Percentiles rank a stretch among this genome's conserved stretches.
These are phyloP conservation scores for Spencermartinsiella europaea DNA, from an alignment of 805 yeast species.

Conservation along the genomic window DNA sequence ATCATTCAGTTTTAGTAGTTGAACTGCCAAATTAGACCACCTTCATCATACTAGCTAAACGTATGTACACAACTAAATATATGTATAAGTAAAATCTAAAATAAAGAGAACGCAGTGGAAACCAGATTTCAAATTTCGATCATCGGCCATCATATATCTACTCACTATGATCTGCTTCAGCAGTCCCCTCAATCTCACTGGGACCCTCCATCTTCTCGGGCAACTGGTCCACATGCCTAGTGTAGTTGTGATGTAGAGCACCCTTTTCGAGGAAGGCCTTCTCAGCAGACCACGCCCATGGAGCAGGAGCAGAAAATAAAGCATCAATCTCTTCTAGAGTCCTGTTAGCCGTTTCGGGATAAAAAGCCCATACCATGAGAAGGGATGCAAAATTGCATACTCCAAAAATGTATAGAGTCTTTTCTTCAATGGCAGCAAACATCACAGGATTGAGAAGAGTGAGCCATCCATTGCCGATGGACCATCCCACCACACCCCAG, in stretches of 20 bases:
- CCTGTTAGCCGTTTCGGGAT: slow-evolving; percentile 56
- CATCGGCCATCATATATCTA: no score
- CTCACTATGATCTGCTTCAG: no score
- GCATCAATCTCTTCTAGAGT: slow-evolving; percentile 57
- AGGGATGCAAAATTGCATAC: slow-evolving; percentile 26
- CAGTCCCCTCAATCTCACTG: not conserved
- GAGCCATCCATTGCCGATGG: slow-evolving; percentile 35
- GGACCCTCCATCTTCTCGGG: not conserved
- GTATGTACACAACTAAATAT: no score
- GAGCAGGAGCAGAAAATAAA: slow-evolving; percentile 41
- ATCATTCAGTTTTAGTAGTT: no score
- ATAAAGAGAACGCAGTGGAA: no score
- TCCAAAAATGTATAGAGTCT: slow-evolving; percentile 32
- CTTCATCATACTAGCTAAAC: no score
- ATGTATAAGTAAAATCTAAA: no score
- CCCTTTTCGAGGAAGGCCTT: slow-evolving; percentile 11
- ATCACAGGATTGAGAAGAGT: slow-evolving; percentile 32
- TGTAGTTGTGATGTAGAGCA: slow-evolving; percentile 7
- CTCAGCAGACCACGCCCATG: slow-evolving; percentile 16
- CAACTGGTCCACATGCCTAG: not conserved
- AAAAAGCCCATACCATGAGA: slow-evolving; percentile 41
- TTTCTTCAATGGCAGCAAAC: slow-evolving; percentile 29
- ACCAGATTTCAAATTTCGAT: no score
- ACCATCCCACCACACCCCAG: slow-evolving; percentile 27
- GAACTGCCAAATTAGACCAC: no score